These are phyloP conservation scores for Peziza echinospora DNA, from an alignment of 495 filamentous ascomycete genomes.

Conservation along the genomic window DNA sequence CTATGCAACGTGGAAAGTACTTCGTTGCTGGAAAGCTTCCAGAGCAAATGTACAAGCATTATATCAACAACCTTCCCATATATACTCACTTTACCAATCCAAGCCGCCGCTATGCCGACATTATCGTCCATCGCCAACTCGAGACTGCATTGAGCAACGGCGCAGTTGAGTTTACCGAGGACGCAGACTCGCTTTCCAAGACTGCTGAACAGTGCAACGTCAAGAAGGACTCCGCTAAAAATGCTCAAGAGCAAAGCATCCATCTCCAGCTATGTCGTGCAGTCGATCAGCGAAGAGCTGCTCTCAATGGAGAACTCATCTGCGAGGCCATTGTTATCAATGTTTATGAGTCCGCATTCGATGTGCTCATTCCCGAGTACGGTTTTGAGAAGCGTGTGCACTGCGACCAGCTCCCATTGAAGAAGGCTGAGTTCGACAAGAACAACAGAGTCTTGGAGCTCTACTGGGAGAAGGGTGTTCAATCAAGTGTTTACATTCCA, in stretches of 20 bases:
- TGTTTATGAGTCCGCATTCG: constrained; percentile 96
- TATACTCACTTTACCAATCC: constrained; percentile 98
- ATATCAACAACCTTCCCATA: constrained; percentile 73
- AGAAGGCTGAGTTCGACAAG: constrained; percentile 97
- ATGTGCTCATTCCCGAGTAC: constrained; percentile 93
- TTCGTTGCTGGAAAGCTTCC: constrained; percentile 54
- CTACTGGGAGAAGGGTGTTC: constrained; percentile 98
- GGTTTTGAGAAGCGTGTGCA: constrained; percentile 98
- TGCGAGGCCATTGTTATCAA: constrained; percentile 92
- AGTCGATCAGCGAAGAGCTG: constrained; percentile 72
- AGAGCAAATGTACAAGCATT: constrained; percentile 61
- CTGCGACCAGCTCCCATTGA: constrained; percentile 89
- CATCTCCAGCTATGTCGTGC: constrained; percentile 92
- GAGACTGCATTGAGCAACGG: constrained; percentile 70
- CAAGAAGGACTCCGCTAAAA: constrained; percentile 96
- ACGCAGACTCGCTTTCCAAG: constrained; percentile 71
- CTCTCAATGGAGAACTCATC: constrained; percentile 77
- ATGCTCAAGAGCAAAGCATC: constrained; percentile 93
- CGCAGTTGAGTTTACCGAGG: constrained; percentile 66
- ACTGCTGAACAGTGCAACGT: constrained; percentile 91
- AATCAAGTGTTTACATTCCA: constrained; percentile 85
- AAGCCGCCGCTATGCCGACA: constrained; percentile 80
- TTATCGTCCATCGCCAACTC: constrained; percentile 87
- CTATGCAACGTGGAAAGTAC: constrained; percentile 92
- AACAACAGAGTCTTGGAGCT: constrained; percentile 79